Evolutionary conservation across 2,329 filamentous ascomycete genomes (phyloP).

Genomic region (Myriosclerotinia curreyana): DNA sequence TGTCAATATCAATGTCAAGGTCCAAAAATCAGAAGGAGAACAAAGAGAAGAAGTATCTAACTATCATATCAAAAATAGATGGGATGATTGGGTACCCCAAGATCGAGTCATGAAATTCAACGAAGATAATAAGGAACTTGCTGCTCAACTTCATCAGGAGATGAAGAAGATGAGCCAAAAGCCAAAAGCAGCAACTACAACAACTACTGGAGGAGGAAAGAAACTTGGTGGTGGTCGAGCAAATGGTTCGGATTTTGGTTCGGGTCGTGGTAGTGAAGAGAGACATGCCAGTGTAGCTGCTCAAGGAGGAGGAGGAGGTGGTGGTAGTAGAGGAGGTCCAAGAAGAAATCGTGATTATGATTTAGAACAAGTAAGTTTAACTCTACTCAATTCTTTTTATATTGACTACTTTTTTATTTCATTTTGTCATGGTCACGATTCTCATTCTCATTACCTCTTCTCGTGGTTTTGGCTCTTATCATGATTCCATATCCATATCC

Average conservation of each 20-base stretch:
- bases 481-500: not conserved
- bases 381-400: not conserved
- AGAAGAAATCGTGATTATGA: constrained; percentile 77
- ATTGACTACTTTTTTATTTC: not conserved
- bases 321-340: constrained; percentile 53
- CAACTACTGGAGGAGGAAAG: constrained; percentile 58
- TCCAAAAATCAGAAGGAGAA: not conserved
- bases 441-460: too few species aligned
- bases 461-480: too few species aligned
- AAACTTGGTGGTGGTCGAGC: constrained; percentile 50
- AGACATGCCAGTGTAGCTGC: constrained; percentile 60
- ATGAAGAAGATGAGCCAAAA: constrained; percentile 48
- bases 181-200: constrained; percentile 50
- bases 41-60: constrained; percentile 5
- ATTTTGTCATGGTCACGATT: too few species aligned
- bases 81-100: constrained; percentile 97
- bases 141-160: constrained; percentile 68
- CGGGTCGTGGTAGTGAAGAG: constrained; percentile 74
- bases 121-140: constrained; percentile 91
- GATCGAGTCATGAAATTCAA: constrained; percentile 93
- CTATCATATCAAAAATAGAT: constrained; percentile 41
- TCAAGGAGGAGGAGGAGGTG: constrained; percentile 50
- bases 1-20: not conserved
- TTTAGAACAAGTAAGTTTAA: constrained; percentile 74
- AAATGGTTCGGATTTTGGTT: constrained; percentile 57